Evolutionary conservation across 1,139 yeast species (phyloP).

Genomic region (Geotrichum bryndzae): DNA sequence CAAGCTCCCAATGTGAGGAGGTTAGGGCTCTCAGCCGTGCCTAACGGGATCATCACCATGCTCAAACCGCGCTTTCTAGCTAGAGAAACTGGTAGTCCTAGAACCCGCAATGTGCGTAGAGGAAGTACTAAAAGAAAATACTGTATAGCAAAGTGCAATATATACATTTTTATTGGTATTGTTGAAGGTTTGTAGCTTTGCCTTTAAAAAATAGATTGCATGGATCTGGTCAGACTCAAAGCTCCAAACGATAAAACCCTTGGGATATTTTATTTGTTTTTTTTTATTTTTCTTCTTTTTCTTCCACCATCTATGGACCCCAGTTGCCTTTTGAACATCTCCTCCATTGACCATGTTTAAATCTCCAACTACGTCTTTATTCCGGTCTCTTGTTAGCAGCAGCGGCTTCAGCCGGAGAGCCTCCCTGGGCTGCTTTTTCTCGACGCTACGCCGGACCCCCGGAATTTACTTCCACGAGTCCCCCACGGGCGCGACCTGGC

Average conservation of each 20-base stretch:
- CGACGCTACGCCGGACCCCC: constrained; percentile 6
- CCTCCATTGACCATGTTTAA: background rate
- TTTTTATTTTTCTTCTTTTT: background rate
- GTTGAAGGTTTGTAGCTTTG: no score
- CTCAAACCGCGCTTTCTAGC: no score
- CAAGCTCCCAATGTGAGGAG: background rate
- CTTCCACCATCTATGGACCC: background rate
- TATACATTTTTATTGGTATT: no score
- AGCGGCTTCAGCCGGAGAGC: background rate
- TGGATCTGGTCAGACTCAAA: no score
- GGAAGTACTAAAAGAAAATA: no score
- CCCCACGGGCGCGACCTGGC: background rate
- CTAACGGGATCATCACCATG: background rate
- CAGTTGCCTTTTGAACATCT: no score
- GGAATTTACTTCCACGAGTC: constrained; percentile 10
- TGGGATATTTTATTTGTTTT: no score
- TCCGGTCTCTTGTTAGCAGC: background rate
- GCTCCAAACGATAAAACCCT: no score
- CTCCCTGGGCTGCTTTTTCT: background rate
- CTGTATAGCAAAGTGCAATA: no score
- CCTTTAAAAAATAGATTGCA: no score
- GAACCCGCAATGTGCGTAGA: no score
- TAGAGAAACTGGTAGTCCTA: no score
- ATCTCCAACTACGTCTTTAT: background rate
- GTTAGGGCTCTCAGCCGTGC: background rate